phyloP scores from a whole-genome alignment of 352 stramenopile species.

The Globisporangium recalcitrans region DNA sequence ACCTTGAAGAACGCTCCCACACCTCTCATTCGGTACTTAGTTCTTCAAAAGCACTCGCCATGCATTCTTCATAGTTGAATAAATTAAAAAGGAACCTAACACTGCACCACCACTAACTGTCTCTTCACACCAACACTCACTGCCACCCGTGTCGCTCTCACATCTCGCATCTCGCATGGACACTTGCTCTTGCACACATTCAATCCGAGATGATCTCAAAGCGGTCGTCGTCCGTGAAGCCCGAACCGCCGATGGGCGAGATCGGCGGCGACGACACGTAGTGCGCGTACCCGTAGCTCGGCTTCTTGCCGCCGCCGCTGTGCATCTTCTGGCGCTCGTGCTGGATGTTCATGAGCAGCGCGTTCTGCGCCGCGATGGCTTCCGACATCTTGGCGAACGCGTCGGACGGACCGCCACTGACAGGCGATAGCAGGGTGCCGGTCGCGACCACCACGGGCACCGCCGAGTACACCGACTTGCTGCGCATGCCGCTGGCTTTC shows the following conservation, averaged over 20 bases:
- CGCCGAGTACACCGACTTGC: background rate
- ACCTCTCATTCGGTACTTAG: too few species aligned
- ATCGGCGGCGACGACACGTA: conserved; percentile 10
- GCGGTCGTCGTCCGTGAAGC: conserved; percentile 1
- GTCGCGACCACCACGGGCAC: background rate
- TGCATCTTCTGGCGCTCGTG: conserved; percentile 9
- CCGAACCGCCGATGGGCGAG: conserved; percentile 3
- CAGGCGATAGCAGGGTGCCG: background rate
- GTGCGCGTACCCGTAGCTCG: conserved; percentile 3
- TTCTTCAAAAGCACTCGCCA: too few species aligned
- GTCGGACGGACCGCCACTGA: background rate
- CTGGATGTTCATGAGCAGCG: background rate
- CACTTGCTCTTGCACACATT: background rate
- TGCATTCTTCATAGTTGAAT: background rate
- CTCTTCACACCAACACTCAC: conserved; percentile 1
- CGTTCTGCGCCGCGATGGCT: conserved; percentile 8
- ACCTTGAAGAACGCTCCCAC: too few species aligned
- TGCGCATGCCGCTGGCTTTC: background rate
- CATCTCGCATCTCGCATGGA: too few species aligned
- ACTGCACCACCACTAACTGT: background rate
- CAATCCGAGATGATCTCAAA: conserved; percentile 12
- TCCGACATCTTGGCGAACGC: conserved; percentile 10
- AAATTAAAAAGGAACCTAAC: conserved; percentile 1
- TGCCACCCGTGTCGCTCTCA: background rate
- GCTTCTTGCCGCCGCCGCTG: background rate